A percentile compares a stretch with the other conserved stretches of the same genome.
These are phyloP conservation scores for Cryphonectria radicalis DNA, from an alignment of 2,329 filamentous ascomycete genomes.

Conservation along the genomic window DNA sequence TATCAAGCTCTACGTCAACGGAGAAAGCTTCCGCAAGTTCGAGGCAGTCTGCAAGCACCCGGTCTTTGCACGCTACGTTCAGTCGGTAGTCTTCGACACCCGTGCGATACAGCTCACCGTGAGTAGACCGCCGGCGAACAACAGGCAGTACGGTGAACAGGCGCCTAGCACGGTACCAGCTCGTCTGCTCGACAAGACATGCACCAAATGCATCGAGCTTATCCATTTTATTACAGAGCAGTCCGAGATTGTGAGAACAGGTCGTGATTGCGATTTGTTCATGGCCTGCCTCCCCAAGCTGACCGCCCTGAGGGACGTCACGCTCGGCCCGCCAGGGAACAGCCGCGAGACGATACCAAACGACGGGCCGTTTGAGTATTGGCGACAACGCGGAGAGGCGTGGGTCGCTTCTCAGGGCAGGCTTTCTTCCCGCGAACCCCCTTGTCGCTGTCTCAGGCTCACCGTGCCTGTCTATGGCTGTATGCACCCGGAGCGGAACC, in stretches of 20 bases:
- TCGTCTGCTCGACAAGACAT: background rate
- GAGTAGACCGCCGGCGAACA: background rate
- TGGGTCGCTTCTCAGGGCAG: too few species aligned
- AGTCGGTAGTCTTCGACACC: background rate
- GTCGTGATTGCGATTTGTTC: background rate
- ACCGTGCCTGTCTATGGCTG: background rate
- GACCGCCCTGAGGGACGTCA: background rate
- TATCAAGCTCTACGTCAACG: background rate
- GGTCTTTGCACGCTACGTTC: background rate
- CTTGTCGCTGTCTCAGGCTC: background rate
- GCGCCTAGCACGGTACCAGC: background rate
- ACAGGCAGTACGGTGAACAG: background rate
- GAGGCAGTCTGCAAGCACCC: background rate
- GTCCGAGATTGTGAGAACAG: background rate
- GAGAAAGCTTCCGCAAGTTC: background rate
- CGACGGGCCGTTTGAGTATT: background rate
- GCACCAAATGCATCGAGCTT: background rate
- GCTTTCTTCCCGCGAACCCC: background rate
- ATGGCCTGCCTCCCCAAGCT: background rate
- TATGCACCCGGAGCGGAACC: background rate
- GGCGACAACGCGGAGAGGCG: background rate
- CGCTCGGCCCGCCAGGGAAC: background rate
- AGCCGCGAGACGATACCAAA: background rate
- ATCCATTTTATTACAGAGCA: background rate
- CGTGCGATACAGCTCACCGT: background rate